Conservation (phyloP, 495 filamentous ascomycete species). For the Aspergillus incahuasiensis region DNA sequence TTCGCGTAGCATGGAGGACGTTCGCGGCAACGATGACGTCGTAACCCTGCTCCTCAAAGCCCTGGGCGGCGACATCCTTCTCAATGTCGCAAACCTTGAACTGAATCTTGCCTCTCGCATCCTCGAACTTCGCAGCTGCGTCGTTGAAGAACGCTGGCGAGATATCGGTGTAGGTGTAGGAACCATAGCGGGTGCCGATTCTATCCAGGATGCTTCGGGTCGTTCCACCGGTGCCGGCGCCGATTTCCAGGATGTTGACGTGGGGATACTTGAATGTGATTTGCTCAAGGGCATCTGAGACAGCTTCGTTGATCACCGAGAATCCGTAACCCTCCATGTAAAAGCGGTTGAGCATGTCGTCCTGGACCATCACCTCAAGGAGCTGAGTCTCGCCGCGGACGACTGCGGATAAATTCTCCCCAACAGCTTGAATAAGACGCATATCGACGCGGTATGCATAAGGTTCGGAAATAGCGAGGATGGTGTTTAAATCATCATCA, state of each 20-base stretch:
- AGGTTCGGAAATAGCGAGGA: not conserved
- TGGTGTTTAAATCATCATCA: not conserved
- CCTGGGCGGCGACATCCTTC: slow-evolving; percentile 8
- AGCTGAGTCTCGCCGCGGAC: not conserved
- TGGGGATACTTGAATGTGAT: not conserved
- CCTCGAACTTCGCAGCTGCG: not conserved
- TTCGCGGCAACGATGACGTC: slow-evolving; percentile 22
- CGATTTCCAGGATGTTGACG: not conserved
- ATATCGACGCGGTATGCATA: too few species aligned
- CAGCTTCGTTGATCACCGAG: not conserved
- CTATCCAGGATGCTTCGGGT: not conserved
- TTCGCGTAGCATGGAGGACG: slow-evolving; percentile 15
- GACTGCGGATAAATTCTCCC: not conserved
- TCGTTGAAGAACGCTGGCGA: slow-evolving; percentile 4
- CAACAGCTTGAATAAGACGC: not conserved
- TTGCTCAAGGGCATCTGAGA: not conserved
- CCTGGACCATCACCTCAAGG: not conserved
- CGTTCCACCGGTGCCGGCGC: slow-evolving; percentile 6
- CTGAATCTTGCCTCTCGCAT: not conserved
- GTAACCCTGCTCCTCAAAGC: slow-evolving; percentile 17
- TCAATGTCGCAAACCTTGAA: slow-evolving; percentile 23
- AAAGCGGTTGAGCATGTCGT: not conserved
- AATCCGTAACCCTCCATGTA: not conserved
- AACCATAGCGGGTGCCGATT: not conserved
- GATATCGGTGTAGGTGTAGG: slow-evolving; percentile 9